These are phyloP conservation scores for Plasmopara muralis DNA, from an alignment of 352 stramenopile genomes.

Conservation along the genomic window DNA sequence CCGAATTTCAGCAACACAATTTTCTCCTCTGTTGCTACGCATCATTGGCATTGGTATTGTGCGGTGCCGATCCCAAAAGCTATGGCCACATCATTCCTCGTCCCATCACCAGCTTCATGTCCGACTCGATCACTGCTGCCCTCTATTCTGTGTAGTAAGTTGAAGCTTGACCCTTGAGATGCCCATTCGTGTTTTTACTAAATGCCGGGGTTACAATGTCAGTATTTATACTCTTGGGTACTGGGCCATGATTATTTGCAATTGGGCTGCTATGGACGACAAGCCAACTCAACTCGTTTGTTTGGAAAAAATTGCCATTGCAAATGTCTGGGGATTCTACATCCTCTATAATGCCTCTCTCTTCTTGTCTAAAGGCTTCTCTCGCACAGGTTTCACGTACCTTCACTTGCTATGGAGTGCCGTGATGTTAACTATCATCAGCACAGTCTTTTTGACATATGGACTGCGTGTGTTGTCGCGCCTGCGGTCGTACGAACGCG, in stretches of 20 bases:
- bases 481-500: conserved; percentile 21
- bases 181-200: conserved; percentile 2
- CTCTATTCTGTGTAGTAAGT: conserved; percentile 45
- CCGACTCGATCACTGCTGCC: conserved; percentile 32
- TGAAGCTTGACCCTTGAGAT: not conserved
- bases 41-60: conserved; percentile 30
- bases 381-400: conserved; percentile 21
- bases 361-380: conserved; percentile 38
- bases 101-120: conserved; percentile 30
- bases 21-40: conserved; percentile 35
- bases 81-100: conserved; percentile 35
- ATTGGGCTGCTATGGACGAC: conserved; percentile 17
- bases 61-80: conserved; percentile 27
- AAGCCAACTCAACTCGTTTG: conserved; percentile 18
- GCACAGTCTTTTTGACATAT: conserved; percentile 31
- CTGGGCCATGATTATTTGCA: conserved; percentile 36
- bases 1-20: conserved; percentile 32
- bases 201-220: not conserved
- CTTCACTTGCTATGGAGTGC: conserved; percentile 30
- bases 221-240: conserved; percentile 34
- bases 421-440: conserved; percentile 33
- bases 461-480: conserved; percentile 28
- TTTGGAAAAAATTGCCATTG: conserved; percentile 26
- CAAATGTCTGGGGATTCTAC: conserved; percentile 33
- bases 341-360: conserved; percentile 27